Evolutionary conservation across 768 basidiomycete species (phyloP), one percentile per base, ranked within the genome.

Genomic region (Russula olivacea): DNA sequence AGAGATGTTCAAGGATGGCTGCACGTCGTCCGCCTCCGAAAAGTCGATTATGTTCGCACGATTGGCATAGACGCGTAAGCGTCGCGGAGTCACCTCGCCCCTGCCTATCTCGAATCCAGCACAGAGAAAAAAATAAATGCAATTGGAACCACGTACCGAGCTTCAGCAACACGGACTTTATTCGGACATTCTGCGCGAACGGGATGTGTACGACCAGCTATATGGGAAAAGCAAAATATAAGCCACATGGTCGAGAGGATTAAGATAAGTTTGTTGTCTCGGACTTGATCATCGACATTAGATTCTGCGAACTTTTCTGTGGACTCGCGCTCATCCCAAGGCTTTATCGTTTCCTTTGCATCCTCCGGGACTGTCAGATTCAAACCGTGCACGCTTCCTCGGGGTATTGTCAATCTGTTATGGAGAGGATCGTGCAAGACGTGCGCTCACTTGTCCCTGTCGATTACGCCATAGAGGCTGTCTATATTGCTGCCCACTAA

Each of bases 181-280:
- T 72, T 51, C 89, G 80, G 28, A 93, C 91, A 69, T 85, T 88
- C 71, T 91, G 81, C 0, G 80, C 80, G 76, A 93, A 93, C 0
- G 91, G 89, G 53, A 93, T 74, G 72, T 91, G 89, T 63, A 93
- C 79, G 69, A 93, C 87, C 59, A 92, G 77, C 91, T 93, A 67
- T 90, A 67, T 12, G 25, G n/a, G 1, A 14, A 7, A 30, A 40
- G 2, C n/a, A 15, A 7, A 4, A 32, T 32, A 45, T 64, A 54
- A 64, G 63, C 47, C 5, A 49, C 4, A n/a, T 17, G 23, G 14
- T 41, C n/a, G 21, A 7, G 51, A 4, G 30, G 25, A 6, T 7
- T 10, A 12, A 36, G 3, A 9, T 3, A 8, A 28, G 28, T 9
- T n/a, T 17, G 12, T 38, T 38, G n/a, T 25, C 15, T 54, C 77